Percentiles rank a stretch among this genome's conserved stretches.
Conservation (phyloP, 805 yeast species). For the Huiozyma naganishii region DNA sequence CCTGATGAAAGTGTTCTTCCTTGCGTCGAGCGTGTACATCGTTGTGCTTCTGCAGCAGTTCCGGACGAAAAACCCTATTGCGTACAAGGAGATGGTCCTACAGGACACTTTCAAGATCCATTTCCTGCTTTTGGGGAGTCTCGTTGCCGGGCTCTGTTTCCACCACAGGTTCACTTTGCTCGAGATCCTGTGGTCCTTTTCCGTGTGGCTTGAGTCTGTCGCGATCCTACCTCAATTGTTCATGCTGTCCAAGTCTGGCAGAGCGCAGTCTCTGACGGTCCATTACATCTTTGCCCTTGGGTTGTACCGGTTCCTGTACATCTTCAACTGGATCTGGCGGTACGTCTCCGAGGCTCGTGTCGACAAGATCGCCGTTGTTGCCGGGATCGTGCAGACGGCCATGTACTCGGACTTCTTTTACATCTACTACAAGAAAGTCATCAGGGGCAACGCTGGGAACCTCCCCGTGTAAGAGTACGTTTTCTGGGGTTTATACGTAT, state of each 20-base stretch:
- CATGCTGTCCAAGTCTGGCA: constrained; percentile 80
- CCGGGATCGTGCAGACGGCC: constrained; percentile 80
- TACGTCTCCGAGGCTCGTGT: constrained; percentile 47
- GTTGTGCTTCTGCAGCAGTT: constrained; percentile 52
- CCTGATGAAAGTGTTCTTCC: constrained; percentile 71
- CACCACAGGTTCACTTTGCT: constrained; percentile 49
- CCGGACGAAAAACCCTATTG: constrained; percentile 39
- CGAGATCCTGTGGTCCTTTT: constrained; percentile 78
- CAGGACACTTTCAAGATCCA: constrained; percentile 67
- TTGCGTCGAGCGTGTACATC: constrained; percentile 64
- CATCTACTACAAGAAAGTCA: constrained; percentile 71
- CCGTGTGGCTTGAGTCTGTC: constrained; percentile 85
- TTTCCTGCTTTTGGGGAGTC: constrained; percentile 57
- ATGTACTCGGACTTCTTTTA: constrained; percentile 94
- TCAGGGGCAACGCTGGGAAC: constrained; percentile 67
- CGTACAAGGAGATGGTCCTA: constrained; percentile 41
- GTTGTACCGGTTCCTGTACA: constrained; percentile 74
- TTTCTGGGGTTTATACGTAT: constrained; percentile 1
- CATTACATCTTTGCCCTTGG: constrained; percentile 95
- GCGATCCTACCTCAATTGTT: constrained; percentile 90
- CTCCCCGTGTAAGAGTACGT: constrained; percentile 36
- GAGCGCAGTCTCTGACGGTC: constrained; percentile 75
- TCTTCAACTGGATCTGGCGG: constrained; percentile 93
- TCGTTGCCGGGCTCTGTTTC: constrained; percentile 49
- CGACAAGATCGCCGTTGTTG: constrained; percentile 59